phyloP scores from a whole-genome alignment of 805 yeast genomes.

The Cyberlindnera bimundalis region DNA sequence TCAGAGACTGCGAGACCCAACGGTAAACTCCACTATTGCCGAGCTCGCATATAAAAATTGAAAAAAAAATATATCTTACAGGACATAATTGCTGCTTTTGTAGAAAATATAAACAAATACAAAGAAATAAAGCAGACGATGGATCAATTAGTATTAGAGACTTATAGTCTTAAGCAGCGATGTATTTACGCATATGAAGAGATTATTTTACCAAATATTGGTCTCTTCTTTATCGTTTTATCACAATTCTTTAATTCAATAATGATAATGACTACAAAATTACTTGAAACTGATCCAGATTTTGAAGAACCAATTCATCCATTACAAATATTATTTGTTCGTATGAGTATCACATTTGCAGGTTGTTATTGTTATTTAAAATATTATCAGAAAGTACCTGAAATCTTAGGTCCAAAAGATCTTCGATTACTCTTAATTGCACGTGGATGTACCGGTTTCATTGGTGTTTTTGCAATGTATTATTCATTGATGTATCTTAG shows the following conservation, averaged over 20 bases:
- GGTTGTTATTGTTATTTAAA: constrained; percentile 57
- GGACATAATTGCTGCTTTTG: too few relatives aligned
- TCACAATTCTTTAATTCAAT: constrained; percentile 73
- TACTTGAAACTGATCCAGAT: constrained; percentile 63
- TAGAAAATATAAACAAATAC: too few relatives aligned
- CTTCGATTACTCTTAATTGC: constrained; percentile 49
- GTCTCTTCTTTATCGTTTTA: constrained; percentile 52
- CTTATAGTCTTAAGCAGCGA: neutral
- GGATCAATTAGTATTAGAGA: too few relatives aligned
- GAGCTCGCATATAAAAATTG: too few relatives aligned
- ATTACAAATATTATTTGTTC: constrained; percentile 67
- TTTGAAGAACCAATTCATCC: constrained; percentile 66
- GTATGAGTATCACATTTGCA: constrained; percentile 70
- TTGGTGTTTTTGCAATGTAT: constrained; percentile 79
- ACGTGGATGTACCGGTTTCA: constrained; percentile 71
- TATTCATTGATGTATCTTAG: constrained; percentile 69
- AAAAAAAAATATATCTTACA: too few relatives aligned
- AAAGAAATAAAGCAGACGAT: too few relatives aligned
- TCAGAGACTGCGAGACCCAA: too few relatives aligned
- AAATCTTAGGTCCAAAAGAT: constrained; percentile 67
- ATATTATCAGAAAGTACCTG: constrained; percentile 48
- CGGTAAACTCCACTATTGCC: too few relatives aligned
- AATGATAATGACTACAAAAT: constrained; percentile 73
- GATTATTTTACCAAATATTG: constrained; percentile 33
- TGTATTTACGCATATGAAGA: neutral